Percentiles rank a stretch among this genome's conserved stretches.
These are phyloP conservation scores for Aspergillus sp. DNA, from an alignment of 2,329 filamentous ascomycete species.

Conservation along the genomic window DNA sequence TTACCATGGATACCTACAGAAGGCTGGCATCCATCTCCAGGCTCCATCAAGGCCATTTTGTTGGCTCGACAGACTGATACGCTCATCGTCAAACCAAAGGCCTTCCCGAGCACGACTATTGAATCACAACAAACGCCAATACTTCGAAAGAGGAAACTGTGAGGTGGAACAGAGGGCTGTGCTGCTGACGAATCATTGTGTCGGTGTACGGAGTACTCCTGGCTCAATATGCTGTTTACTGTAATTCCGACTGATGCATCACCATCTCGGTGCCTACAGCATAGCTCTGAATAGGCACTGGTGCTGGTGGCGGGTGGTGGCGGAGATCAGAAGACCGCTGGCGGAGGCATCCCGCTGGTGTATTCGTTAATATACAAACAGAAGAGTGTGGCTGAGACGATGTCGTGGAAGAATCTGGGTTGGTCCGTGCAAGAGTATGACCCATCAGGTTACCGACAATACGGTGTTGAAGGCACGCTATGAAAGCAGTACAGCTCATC, in stretches of 20 bases:
- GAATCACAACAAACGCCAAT: too few species aligned
- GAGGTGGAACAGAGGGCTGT: background rate
- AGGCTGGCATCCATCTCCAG: background rate
- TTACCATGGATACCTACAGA: background rate
- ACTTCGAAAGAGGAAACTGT: background rate
- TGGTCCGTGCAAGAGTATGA: too few species aligned
- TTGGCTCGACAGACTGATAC: too few species aligned
- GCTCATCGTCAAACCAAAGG: too few species aligned
- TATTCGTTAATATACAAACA: background rate
- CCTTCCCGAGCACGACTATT: too few species aligned
- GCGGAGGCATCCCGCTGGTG: background rate
- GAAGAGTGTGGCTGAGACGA: background rate
- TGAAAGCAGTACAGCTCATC: background rate
- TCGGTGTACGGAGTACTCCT: background rate
- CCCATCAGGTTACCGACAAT: too few species aligned
- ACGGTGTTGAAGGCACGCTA: too few species aligned
- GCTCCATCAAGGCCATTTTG: too few species aligned
- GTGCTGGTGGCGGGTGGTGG: background rate
- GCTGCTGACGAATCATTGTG: background rate
- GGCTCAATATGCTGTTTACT: background rate
- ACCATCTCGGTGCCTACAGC: too few species aligned
- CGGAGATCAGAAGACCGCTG: background rate
- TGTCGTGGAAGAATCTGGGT: background rate
- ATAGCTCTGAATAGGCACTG: background rate
- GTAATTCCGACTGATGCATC: background rate